A percentile compares a stretch with the other conserved stretches of the same genome.
phyloP scores from a whole-genome alignment of 768 basidiomycete genomes.

The Rhodosporidiobolus sp. region DNA sequence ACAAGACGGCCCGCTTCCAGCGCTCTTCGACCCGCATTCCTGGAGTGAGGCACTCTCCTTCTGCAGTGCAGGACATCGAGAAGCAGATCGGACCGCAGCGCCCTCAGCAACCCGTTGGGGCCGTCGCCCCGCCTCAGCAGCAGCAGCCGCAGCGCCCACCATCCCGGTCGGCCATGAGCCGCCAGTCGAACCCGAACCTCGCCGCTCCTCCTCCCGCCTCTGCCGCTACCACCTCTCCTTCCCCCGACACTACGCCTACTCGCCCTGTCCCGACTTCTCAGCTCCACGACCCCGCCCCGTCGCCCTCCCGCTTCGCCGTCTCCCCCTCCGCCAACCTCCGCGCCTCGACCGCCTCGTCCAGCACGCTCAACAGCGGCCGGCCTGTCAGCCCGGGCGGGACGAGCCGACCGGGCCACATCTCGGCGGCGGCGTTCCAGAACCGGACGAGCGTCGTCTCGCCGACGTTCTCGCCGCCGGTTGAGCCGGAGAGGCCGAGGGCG shows the following conservation, averaged over 20 bases:
- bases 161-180: slow-evolving; percentile 1
- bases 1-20: slow-evolving; percentile 39
- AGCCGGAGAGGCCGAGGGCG: background rate
- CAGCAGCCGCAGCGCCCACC: background rate
- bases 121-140: no score
- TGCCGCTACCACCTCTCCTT: background rate
- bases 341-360: background rate
- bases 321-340: slow-evolving; percentile 21
- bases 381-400: background rate
- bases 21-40: slow-evolving; percentile 38
- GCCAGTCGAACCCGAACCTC: slow-evolving; percentile 2
- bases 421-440: slow-evolving; percentile 34
- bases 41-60: slow-evolving; percentile 34
- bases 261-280: background rate
- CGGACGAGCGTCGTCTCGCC: slow-evolving; percentile 6
- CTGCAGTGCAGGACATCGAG: slow-evolving; percentile 31
- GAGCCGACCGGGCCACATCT: slow-evolving; percentile 29
- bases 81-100: slow-evolving; percentile 20
- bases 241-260: background rate
- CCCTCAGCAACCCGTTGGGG: background rate
- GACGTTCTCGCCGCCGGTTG: background rate
- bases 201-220: slow-evolving; percentile 6
- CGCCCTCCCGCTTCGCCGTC: slow-evolving; percentile 15
- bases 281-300: slow-evolving; percentile 14
- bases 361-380: background rate